phyloP scores from a whole-genome alignment of 1,284 basidiomycete genomes.

The Ustilago hordei region DNA sequence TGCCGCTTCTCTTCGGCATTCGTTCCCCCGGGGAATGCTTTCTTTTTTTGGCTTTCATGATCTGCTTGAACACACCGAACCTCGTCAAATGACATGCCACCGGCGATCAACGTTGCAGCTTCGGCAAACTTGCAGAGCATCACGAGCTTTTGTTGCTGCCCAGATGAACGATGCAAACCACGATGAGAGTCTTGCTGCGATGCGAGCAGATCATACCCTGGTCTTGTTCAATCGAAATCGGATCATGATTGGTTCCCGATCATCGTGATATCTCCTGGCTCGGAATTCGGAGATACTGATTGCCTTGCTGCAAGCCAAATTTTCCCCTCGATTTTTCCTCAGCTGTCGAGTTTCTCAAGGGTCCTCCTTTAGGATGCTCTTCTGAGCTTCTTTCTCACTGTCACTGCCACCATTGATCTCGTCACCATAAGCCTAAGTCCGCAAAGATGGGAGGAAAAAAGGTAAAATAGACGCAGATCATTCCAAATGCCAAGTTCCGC shows the following conservation, averaged over 20 bases:
- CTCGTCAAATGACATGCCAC: background rate
- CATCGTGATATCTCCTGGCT: background rate
- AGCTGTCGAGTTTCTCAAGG: slow-evolving; percentile 14
- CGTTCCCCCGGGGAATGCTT: background rate
- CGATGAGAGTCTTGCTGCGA: no score
- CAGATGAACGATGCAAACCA: no score
- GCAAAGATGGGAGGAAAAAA: slow-evolving; percentile 62
- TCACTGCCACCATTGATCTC: slow-evolving; percentile 5
- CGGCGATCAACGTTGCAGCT: slow-evolving; percentile 5
- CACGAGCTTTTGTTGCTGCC: no score
- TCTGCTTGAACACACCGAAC: slow-evolving; percentile 1
- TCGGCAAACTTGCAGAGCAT: background rate
- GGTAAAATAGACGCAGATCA: slow-evolving; percentile 20
- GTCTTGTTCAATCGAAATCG: background rate
- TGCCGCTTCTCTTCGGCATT: background rate
- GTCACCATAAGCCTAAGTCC: background rate
- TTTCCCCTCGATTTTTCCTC: slow-evolving; percentile 1
- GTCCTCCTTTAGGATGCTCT: background rate
- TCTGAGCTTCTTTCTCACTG: background rate
- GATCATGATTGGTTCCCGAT: no score
- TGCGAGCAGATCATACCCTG: no score
- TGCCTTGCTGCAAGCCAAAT: background rate
- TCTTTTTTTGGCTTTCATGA: background rate
- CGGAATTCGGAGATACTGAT: background rate
- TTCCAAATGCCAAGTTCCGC: no score